phyloP scores from a whole-genome alignment of 805 yeast species.

The Ogataea pilisensis region DNA sequence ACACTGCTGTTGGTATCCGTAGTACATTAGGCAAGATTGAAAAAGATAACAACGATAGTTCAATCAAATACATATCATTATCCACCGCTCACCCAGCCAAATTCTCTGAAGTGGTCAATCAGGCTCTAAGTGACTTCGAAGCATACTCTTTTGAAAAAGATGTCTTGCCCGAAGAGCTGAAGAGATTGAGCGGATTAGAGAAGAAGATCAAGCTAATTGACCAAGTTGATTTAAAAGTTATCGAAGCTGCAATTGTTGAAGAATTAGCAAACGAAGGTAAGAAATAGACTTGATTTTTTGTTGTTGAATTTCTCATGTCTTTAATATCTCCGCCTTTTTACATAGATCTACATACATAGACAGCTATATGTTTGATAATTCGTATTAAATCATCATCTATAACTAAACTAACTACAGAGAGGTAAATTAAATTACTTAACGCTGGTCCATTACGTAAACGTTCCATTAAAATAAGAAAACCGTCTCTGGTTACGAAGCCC shows the following conservation, averaged over 20 bases:
- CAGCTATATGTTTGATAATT: too few species aligned
- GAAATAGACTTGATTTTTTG: slow-evolving; percentile 1
- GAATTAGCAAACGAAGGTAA: slow-evolving; percentile 50
- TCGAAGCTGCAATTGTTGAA: slow-evolving; percentile 72
- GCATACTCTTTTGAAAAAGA: slow-evolving; percentile 84
- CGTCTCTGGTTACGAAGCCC: too few species aligned
- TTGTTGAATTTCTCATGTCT: neutral
- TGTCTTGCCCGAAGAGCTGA: slow-evolving; percentile 86
- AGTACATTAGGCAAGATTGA: slow-evolving; percentile 64
- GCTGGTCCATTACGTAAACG: too few species aligned
- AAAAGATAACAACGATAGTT: slow-evolving; percentile 32
- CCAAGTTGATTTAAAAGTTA: slow-evolving; percentile 65
- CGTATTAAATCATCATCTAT: too few species aligned
- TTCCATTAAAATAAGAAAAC: too few species aligned
- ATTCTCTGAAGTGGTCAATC: slow-evolving; percentile 92
- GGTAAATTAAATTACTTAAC: too few species aligned
- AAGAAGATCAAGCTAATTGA: slow-evolving; percentile 72
- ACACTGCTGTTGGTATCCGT: slow-evolving; percentile 90
- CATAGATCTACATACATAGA: neutral
- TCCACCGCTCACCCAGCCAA: slow-evolving; percentile 99
- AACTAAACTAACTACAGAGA: too few species aligned
- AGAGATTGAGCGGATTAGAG: slow-evolving; percentile 61
- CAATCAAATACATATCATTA: slow-evolving; percentile 61
- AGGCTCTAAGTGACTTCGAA: slow-evolving; percentile 59
- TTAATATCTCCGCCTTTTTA: neutral